Conservation (phyloP, 345 rosid genomes). For the Carallia pectinifolia region DNA sequence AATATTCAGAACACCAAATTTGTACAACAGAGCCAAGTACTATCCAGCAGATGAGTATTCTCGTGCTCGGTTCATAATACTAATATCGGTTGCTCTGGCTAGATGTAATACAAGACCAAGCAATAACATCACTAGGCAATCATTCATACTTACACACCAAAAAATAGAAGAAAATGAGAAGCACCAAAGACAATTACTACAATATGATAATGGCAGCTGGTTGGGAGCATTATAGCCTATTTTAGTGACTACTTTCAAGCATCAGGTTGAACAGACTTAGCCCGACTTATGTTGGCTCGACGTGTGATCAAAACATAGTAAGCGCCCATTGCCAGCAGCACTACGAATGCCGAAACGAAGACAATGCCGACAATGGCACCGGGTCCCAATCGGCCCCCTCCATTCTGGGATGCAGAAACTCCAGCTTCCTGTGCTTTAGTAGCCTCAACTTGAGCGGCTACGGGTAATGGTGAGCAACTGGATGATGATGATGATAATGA, state of each 20-base stretch:
- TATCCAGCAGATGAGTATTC: no score
- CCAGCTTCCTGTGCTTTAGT: constrained; percentile 30
- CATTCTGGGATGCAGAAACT: constrained; percentile 20
- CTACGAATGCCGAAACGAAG: constrained; percentile 43
- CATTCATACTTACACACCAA: neutral
- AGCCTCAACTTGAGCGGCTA: constrained; percentile 51
- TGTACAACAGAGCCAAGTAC: no score
- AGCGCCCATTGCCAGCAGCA: constrained; percentile 34
- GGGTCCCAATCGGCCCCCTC: constrained; percentile 33
- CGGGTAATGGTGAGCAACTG: constrained; percentile 55
- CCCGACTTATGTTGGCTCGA: constrained; percentile 33
- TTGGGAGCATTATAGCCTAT: constrained; percentile 3
- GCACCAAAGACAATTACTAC: neutral
- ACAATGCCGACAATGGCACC: constrained; percentile 42
- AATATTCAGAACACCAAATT: no score
- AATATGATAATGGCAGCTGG: neutral
- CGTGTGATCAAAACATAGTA: constrained; percentile 35
- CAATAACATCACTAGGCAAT: neutral
- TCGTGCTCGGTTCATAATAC: no score
- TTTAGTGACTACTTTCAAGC: constrained; percentile 21
- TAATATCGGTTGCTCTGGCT: neutral
- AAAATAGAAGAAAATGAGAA: neutral
- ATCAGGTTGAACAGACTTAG: constrained; percentile 39
- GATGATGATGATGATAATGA: constrained; percentile 18
- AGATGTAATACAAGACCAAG: neutral